A percentile compares a stretch with the other conserved stretches of the same genome.
phyloP scores from a whole-genome alignment of 352 stramenopile species.

The Globisporangium sylvaticum region DNA sequence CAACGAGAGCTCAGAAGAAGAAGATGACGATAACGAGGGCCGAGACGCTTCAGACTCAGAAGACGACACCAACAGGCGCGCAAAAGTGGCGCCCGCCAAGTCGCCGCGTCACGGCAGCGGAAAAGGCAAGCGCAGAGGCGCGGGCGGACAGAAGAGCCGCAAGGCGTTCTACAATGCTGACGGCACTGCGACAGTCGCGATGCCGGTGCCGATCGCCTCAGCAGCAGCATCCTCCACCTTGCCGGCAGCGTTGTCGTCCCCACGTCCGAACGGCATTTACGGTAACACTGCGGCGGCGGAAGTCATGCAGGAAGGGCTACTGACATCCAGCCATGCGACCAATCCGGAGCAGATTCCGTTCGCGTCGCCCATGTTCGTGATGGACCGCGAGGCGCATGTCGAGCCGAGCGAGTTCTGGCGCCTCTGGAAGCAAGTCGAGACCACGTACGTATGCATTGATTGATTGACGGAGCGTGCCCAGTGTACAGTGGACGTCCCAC shows the following conservation, averaged over 20 bases:
- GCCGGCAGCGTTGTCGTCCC: background rate
- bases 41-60: conserved; percentile 12
- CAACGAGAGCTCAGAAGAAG: conserved; percentile 13
- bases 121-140: background rate
- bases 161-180: conserved; percentile 42
- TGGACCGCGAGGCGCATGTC: conserved; percentile 26
- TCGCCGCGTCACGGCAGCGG: conserved; percentile 13
- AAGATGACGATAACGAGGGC: conserved; percentile 22
- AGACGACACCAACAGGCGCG: conserved; percentile 9
- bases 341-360: conserved; percentile 42
- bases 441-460: conserved; percentile 40
- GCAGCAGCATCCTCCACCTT: background rate
- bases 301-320: background rate
- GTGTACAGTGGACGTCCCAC: background rate
- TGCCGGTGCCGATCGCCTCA: background rate
- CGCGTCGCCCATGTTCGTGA: conserved; percentile 52
- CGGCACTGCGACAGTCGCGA: conserved; percentile 22
- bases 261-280: conserved; percentile 17
- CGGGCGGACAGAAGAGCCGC: conserved; percentile 17
- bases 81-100: conserved; percentile 16
- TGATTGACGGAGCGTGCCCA: background rate
- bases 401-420: conserved; percentile 29
- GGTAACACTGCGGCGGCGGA: background rate
- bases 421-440: conserved; percentile 58
- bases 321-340: conserved; percentile 18